phyloP scores from a whole-genome alignment of 225 moss, liverwort and hornwort species.

The Climacium dendroides region DNA sequence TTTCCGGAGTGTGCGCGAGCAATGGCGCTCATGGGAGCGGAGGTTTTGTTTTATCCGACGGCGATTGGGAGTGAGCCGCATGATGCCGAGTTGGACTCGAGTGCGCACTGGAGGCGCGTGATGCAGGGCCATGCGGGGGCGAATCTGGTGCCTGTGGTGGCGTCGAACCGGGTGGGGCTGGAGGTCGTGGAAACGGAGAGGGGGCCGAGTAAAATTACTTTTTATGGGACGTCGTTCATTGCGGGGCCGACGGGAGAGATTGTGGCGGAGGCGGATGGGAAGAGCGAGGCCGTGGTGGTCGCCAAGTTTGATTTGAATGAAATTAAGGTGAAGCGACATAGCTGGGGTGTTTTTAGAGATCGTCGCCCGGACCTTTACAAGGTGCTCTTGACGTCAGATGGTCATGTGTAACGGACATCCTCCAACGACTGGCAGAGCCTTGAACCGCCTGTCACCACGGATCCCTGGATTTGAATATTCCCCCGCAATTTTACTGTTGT shows the following conservation, averaged over 20 bases:
- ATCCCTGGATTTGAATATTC: background rate
- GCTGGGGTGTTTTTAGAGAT: slow-evolving; percentile 88
- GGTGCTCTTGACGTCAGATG: slow-evolving; percentile 66
- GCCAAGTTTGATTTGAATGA: slow-evolving; percentile 68
- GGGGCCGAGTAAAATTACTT: slow-evolving; percentile 72
- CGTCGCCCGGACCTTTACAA: slow-evolving; percentile 89
- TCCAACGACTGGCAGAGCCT: background rate
- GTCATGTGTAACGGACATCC: slow-evolving; percentile 1
- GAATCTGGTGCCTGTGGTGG: slow-evolving; percentile 75
- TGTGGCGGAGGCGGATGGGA: slow-evolving; percentile 54
- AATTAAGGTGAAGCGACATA: slow-evolving; percentile 57
- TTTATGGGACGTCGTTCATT: slow-evolving; percentile 89
- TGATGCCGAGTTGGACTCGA: slow-evolving; percentile 61
- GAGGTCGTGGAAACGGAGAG: slow-evolving; percentile 76
- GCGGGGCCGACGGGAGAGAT: slow-evolving; percentile 89
- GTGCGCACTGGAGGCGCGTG: slow-evolving; percentile 79
- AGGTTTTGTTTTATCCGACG: slow-evolving; percentile 79
- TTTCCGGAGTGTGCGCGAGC: slow-evolving; percentile 84
- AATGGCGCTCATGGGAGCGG: slow-evolving; percentile 79
- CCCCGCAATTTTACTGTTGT: background rate
- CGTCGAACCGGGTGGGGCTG: slow-evolving; percentile 70
- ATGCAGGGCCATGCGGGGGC: slow-evolving; percentile 99
- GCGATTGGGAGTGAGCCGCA: slow-evolving; percentile 90
- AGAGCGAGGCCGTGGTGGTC: slow-evolving; percentile 63
- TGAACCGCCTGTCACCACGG: background rate